These are phyloP conservation scores for Ustilago vetiveriae DNA, from an alignment of 1,284 basidiomycete genomes.

Conservation along the genomic window DNA sequence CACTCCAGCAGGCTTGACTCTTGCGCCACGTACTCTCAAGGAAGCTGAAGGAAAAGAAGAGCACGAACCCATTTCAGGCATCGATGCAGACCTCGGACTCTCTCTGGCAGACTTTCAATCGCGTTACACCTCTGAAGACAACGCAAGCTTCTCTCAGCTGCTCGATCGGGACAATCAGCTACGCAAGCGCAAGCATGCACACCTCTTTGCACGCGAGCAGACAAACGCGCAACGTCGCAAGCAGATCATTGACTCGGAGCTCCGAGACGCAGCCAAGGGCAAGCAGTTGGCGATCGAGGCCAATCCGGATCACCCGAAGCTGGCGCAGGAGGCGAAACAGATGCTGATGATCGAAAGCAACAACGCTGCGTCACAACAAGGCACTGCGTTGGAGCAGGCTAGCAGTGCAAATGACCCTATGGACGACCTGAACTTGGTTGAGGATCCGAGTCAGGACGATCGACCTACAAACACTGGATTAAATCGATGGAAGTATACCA, in stretches of 20 bases:
- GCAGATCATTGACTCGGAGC: conserved; percentile 15
- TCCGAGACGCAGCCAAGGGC: conserved; percentile 23
- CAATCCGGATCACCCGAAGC: conserved; percentile 21
- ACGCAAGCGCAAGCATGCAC: conserved; percentile 46
- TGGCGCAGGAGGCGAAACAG: neutral
- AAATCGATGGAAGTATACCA: conserved; percentile 37
- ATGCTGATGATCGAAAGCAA: conserved; percentile 7
- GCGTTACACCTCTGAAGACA: conserved; percentile 64
- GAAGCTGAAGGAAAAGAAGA: conserved; percentile 6
- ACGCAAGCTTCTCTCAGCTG: conserved; percentile 60
- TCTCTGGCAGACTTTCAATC: conserved; percentile 55
- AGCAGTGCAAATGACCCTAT: conserved; percentile 3
- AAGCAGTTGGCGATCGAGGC: conserved; percentile 44
- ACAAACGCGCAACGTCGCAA: conserved; percentile 32
- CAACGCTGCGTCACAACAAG: neutral
- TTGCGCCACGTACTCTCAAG: neutral
- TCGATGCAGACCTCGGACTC: conserved; percentile 28
- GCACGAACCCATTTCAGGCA: conserved; percentile 13
- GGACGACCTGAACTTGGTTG: conserved; percentile 28
- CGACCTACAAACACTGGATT: conserved; percentile 13
- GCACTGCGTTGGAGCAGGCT: too few relatives aligned
- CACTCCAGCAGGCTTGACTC: conserved; percentile 15
- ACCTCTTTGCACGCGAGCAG: conserved; percentile 53
- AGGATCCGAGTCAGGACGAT: conserved; percentile 24
- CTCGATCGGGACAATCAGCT: conserved; percentile 49